These are phyloP conservation scores for Polyporus arcularius DNA, from an alignment of 768 basidiomycete species.

Conservation along the genomic window DNA sequence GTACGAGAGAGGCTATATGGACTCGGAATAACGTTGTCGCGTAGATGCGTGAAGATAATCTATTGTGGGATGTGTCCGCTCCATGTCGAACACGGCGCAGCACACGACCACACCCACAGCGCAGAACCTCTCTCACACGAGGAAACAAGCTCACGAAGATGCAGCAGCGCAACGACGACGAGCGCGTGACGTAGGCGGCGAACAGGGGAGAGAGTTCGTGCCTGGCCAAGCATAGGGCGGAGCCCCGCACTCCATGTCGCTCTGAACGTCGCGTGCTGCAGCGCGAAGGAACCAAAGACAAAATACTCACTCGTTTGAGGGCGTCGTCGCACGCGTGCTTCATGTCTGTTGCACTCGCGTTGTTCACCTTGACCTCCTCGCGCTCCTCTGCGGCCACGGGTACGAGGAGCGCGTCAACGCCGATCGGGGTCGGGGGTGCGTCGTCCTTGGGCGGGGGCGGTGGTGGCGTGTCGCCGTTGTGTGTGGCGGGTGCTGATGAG, in stretches of 20 bases:
- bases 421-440: constrained; percentile 3
- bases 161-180: not conserved
- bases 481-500: not conserved
- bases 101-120: not conserved
- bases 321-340: constrained; percentile 77
- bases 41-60: not conserved
- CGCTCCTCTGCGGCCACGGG: constrained; percentile 27
- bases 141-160: not conserved
- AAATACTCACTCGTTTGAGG: constrained; percentile 72
- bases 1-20: not conserved
- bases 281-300: not conserved
- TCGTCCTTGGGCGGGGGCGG: constrained; percentile 2
- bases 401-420: constrained; percentile 19
- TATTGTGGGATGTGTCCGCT: too few species aligned
- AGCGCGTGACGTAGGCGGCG: not conserved
- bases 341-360: constrained; percentile 49
- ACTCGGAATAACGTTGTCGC: not conserved
- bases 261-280: not conserved
- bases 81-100: not conserved
- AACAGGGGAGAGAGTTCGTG: not conserved
- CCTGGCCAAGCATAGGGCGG: not conserved
- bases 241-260: not conserved
- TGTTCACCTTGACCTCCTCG: constrained; percentile 52
- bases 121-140: not conserved
- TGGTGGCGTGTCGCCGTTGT: not conserved